Conservation (phyloP, 139 green algal species). For the Pseudopediastrum boryanum region DNA sequence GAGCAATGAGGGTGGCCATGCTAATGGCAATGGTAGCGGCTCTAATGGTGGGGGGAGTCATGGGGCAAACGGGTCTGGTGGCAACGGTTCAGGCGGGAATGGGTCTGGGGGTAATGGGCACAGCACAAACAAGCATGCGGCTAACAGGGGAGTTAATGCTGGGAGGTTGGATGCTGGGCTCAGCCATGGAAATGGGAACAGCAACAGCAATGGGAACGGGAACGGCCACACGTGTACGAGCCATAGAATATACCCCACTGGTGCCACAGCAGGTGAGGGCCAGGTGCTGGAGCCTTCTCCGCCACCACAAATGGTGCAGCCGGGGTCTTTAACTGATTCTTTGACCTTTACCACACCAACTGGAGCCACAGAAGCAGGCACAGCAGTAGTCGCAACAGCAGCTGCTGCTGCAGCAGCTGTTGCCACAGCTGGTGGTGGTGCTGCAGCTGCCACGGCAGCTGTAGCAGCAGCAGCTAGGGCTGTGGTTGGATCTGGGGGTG, state of each 20-base stretch:
- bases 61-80: conserved; percentile 28
- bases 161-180: background rate
- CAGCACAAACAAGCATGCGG: background rate
- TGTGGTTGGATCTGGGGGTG: too few species aligned
- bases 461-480: background rate
- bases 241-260: background rate
- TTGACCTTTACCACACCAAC: conserved; percentile 15
- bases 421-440: background rate
- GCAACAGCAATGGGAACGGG: conserved; percentile 3
- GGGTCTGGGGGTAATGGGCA: conserved; percentile 37
- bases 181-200: conserved; percentile 7
- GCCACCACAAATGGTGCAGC: background rate
- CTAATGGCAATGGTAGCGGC: conserved; percentile 16
- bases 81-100: conserved; percentile 12
- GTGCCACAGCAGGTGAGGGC: background rate
- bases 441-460: background rate
- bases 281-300: background rate
- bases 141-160: background rate
- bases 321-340: background rate
- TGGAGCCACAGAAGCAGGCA: background rate
- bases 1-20: conserved; percentile 32
- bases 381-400: background rate
- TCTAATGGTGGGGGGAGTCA: conserved; percentile 15
- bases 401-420: conserved; percentile 2
- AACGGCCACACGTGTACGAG: background rate